Percentiles rank a stretch among this genome's conserved stretches.
Conservation (phyloP, 495 filamentous ascomycete genomes). For the Penicillium canariense region DNA sequence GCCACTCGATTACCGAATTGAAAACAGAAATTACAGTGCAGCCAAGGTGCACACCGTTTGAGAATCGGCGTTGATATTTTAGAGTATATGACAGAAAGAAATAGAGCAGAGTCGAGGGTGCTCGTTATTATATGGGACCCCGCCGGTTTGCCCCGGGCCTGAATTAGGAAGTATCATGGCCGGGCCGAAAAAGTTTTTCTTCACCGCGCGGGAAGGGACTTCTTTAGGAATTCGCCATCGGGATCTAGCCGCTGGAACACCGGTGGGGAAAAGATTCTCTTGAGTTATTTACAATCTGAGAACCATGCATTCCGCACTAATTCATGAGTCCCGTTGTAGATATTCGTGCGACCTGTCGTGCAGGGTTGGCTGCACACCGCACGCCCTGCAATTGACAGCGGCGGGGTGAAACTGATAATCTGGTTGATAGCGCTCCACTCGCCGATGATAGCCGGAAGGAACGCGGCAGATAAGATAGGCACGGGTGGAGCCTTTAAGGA, state of each 20-base stretch:
- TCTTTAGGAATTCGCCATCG: conserved; percentile 10
- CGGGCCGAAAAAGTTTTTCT: conserved; percentile 16
- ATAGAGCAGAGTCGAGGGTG: not conserved
- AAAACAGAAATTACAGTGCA: not conserved
- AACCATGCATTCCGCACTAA: not conserved
- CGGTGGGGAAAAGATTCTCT: not conserved
- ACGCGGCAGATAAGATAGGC: not conserved
- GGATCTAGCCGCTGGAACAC: not conserved
- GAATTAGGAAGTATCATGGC: not conserved
- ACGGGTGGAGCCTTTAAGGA: too few species aligned
- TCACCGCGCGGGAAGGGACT: conserved; percentile 5
- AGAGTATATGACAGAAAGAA: not conserved
- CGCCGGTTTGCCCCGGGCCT: conserved; percentile 21
- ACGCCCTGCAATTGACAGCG: conserved; percentile 10
- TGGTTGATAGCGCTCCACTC: conserved; percentile 11
- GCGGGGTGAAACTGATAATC: conserved; percentile 3
- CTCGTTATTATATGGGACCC: conserved; percentile 4
- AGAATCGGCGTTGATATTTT: not conserved
- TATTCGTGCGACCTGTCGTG: not conserved
- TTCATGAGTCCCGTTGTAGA: not conserved
- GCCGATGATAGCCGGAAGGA: conserved; percentile 12
- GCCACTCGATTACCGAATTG: not conserved
- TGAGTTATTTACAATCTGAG: not conserved
- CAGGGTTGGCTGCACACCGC: not conserved
- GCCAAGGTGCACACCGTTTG: not conserved